Evolutionary conservation across 1,284 basidiomycete species (phyloP).

Genomic region (Trametes polyzona): DNA sequence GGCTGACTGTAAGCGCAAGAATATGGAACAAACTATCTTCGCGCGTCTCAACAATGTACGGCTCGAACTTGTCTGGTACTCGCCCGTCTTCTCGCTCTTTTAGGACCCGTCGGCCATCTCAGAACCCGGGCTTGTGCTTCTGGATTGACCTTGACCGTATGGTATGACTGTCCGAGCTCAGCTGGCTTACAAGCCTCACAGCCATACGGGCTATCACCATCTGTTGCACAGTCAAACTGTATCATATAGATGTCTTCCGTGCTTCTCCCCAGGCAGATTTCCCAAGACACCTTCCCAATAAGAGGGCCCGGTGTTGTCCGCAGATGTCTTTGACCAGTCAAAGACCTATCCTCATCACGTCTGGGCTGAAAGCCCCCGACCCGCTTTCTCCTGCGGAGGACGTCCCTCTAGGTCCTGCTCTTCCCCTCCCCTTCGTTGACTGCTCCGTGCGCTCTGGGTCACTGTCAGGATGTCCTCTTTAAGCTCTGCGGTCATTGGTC

Average conservation of each 20-base stretch:
- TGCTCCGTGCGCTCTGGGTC: background rate
- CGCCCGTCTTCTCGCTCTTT: too few species aligned
- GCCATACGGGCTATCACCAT: constrained; percentile 6
- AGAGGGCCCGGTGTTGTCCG: background rate
- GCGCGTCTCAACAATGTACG: too few species aligned
- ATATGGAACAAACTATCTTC: too few species aligned
- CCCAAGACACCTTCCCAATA: constrained; percentile 13
- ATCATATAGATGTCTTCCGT: constrained; percentile 14
- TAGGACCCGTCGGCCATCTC: too few species aligned
- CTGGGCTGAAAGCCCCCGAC: background rate
- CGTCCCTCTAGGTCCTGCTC: too few species aligned
- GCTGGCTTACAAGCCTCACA: background rate
- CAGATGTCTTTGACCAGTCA: background rate
- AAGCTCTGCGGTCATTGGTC: constrained; percentile 24
- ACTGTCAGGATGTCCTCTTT: constrained; percentile 7
- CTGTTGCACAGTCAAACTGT: constrained; percentile 13
- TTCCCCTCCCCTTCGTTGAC: background rate
- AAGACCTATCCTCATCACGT: constrained; percentile 2
- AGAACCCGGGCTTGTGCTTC: background rate
- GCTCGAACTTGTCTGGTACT: too few species aligned
- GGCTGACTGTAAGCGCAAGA: too few species aligned
- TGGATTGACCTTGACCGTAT: background rate
- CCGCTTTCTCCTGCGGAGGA: background rate
- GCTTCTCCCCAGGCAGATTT: constrained; percentile 22
- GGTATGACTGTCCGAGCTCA: background rate